A percentile compares a stretch with the other conserved stretches of the same genome.
Conservation (phyloP, 768 basidiomycete species). For the Holtermannia corniformis region DNA sequence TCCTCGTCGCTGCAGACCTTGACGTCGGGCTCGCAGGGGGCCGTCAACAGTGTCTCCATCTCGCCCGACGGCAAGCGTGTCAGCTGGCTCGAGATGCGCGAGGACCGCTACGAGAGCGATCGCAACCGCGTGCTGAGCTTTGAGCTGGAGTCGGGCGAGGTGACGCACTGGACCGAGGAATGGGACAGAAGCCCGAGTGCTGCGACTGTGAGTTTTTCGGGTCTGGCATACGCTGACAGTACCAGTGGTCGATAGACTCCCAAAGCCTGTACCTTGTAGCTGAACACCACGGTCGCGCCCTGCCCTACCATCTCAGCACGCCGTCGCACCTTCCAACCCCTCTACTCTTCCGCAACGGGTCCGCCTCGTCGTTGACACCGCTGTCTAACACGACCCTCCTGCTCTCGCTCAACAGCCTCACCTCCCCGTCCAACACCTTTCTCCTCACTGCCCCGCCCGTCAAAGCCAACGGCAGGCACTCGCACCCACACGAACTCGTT, state of each 20-base stretch:
- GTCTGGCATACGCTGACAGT: not conserved
- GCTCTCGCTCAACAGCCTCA: constrained; percentile 64
- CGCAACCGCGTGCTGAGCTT: constrained; percentile 62
- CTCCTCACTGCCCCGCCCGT: constrained; percentile 46
- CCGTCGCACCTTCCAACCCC: constrained; percentile 28
- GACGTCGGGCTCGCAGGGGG: constrained; percentile 77
- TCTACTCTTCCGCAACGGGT: constrained; percentile 19
- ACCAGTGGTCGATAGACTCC: constrained; percentile 65
- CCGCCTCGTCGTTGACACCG: constrained; percentile 46
- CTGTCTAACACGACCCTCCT: constrained; percentile 57
- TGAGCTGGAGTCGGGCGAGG: constrained; percentile 62
- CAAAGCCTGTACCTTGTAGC: constrained; percentile 61
- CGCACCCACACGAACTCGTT: constrained; percentile 41
- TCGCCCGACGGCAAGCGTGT: constrained; percentile 58
- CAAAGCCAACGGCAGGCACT: constrained; percentile 36
- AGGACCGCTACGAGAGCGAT: constrained; percentile 86
- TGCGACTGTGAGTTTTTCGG: constrained; percentile 48
- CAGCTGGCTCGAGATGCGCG: constrained; percentile 77
- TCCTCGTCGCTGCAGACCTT: constrained; percentile 49
- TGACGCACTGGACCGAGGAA: constrained; percentile 51
- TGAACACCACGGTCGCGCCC: constrained; percentile 62
- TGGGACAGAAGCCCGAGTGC: constrained; percentile 76
- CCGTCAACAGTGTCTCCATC: constrained; percentile 64
- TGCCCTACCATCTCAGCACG: constrained; percentile 33
- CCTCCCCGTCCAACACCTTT: constrained; percentile 70